Percentiles rank a stretch among this genome's conserved stretches.
These are phyloP conservation scores for Cercospora sojina DNA, from an alignment of 2,329 filamentous ascomycete genomes.

Conservation along the genomic window DNA sequence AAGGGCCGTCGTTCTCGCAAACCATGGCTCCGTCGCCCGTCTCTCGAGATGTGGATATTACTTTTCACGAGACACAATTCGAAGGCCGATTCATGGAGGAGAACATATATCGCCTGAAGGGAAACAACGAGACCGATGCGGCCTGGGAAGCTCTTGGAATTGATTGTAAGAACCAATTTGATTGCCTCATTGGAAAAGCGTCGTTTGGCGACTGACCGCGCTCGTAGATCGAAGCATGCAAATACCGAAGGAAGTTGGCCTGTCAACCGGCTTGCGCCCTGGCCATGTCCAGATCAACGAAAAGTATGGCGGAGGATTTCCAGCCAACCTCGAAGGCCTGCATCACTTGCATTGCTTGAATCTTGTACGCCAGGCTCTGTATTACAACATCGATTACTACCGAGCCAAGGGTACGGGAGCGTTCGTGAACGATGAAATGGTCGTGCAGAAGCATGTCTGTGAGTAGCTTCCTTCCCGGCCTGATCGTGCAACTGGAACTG, in stretches of 20 bases:
- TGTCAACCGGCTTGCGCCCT: slow-evolving; percentile 49
- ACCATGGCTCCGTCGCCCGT: slow-evolving; percentile 19
- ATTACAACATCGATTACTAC: slow-evolving; percentile 63
- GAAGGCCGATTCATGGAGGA: slow-evolving; percentile 59
- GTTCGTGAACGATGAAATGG: slow-evolving; percentile 57
- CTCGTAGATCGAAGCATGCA: slow-evolving; percentile 12
- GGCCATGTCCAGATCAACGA: slow-evolving; percentile 57
- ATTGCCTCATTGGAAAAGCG: slow-evolving; percentile 29
- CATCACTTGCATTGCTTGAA: slow-evolving; percentile 62
- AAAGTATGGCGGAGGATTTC: slow-evolving; percentile 59
- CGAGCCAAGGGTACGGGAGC: slow-evolving; percentile 51
- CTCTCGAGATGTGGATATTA: slow-evolving; percentile 21
- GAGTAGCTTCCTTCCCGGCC: slow-evolving; percentile 35
- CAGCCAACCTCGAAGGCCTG: slow-evolving; percentile 59
- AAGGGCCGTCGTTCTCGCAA: not conserved
- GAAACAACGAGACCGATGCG: slow-evolving; percentile 49
- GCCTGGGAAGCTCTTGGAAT: slow-evolving; percentile 57
- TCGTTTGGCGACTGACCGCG: not conserved
- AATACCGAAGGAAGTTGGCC: slow-evolving; percentile 19
- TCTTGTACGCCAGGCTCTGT: slow-evolving; percentile 58
- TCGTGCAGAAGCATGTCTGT: slow-evolving; percentile 60
- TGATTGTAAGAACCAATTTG: slow-evolving; percentile 47
- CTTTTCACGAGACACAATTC: slow-evolving; percentile 41
- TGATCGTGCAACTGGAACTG: not conserved
- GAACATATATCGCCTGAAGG: slow-evolving; percentile 53